Base-by-base conservation (phyloP, 768 basidiomycete species). In the Russula emetica region DNA sequence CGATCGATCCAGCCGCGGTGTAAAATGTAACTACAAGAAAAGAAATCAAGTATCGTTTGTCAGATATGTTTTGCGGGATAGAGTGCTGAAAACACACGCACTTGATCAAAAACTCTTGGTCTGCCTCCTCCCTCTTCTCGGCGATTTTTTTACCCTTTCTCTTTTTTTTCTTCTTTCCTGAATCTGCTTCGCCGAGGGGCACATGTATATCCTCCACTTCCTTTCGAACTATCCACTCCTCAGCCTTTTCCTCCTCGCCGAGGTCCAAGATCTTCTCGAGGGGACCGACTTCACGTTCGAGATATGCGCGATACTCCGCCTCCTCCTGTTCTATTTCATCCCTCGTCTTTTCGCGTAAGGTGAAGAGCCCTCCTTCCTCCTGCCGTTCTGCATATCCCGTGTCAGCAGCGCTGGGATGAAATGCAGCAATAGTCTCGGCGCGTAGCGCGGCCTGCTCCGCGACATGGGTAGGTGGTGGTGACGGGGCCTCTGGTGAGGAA, bases 1-100 rank as follows among this genome's bases (percentile, higher is more conserved):
- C 82, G 84, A 74, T 98, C 97, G 54, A 99, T 86, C 97, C 97
- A 99, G 1, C 96, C 97, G 32, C 97, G 92, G 73, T 96, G 95
- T 24, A 98, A 79, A 67, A 99, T 97, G 74, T 97, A 99, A 74
- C 95, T 98, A 70, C 1, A 44, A 58, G 58, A 28, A 51, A 32
- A 26, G 14, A 38, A 57, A 51, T 54, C 14, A 11, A 20, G 44
- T 53, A 40, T 36, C 20, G 56, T 32, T 18, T 13, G 14, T 49
- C 54, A 34, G 52, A 61, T 22, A 61, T 26, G 47, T 20, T 24
- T 50, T 24, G 16, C 58, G 54, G 38, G 51, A 47, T 9, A 60
- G 54, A 18, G 5, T 14, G 22, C 16, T 64, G 50, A 57, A 59
- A 13, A 26, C 26, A 61, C 20, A 78, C 90, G 59, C 69, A 97